Base-by-base conservation (phyloP, 2,329 filamentous ascomycete genomes). In the Colletotrichum salicis region DNA sequence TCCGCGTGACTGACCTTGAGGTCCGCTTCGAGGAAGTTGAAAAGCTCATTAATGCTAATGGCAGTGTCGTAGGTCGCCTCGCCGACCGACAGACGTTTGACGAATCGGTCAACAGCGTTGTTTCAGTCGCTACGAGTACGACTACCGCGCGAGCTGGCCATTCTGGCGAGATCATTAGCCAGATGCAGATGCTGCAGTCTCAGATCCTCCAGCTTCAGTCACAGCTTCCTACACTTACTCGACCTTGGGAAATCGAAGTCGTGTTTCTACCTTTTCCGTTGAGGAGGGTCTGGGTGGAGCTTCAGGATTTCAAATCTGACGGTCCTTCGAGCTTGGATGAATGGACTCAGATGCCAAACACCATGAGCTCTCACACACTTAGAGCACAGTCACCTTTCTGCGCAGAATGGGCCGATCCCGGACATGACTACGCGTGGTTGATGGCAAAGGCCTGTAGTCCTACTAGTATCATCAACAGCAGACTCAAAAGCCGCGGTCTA, bases 231-330 rank as follows among this genome's bases (percentile, higher is more conserved):
- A 90, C 92, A 0, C 84, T 84, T 33, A 81, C 82, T 54, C 85
- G 88, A 52, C 92, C 93, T 0, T 95, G 93, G 92, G 89, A 93
- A 74, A 83, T 96, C 1, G 93, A 95, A 77, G 91, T 95, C 5
- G 90, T 95, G 1, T 90, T 95, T 69, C 79, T 95, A 8, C 93
- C 93, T 1, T 96, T 94, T 79, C 85, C 87, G 1, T 81, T 90
- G 7, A 88, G 86, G 75, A 86, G 84, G 27, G 76, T 91, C 6
- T 91, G 89, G 89, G 82, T 88, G 70, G 82, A 83, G 56, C 79
- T 83, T 4, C 78, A 83, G 72, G 84, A 88, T 3, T 89, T 90
- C 77, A 84, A 82, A 60, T 70, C 78, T 29, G 82, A 81, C 27
- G 75, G 80, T 6, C 75, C 76, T 11, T 70, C 72, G 1, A 78